Conservation (phyloP, 148 eudicot species). For the Talinum fruticosum region DNA sequence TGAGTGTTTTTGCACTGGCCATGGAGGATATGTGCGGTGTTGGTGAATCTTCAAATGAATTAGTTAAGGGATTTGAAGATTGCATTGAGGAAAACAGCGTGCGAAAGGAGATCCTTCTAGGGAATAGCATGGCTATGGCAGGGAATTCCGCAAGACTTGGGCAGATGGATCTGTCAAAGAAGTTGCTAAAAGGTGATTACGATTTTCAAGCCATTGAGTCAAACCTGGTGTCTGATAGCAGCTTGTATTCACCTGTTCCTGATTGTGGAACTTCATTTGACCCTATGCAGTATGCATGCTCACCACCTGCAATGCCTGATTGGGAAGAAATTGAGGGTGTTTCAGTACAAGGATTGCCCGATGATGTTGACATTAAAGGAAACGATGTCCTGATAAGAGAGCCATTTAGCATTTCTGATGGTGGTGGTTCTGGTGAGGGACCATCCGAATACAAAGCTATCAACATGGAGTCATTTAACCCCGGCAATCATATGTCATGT, state of each 20-base stretch:
- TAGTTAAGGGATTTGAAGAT: conserved; percentile 14
- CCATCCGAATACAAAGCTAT: conserved; percentile 23
- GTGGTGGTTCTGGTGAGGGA: conserved; percentile 23
- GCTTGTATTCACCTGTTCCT: conserved; percentile 38
- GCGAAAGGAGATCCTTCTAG: too few relatives aligned
- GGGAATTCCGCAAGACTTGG: conserved; percentile 10
- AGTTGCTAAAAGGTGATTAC: conserved; percentile 20
- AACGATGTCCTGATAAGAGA: conserved; percentile 29
- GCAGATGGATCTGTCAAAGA: conserved; percentile 16
- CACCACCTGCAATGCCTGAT: conserved; percentile 33
- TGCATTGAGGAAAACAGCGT: too few relatives aligned
- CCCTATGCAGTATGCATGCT: conserved; percentile 49
- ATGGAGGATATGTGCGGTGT: conserved; percentile 26
- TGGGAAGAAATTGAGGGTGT: conserved; percentile 55
- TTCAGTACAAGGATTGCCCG: conserved; percentile 37
- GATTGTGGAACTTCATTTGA: conserved; percentile 46
- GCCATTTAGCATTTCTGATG: conserved; percentile 34
- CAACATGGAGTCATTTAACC: too few relatives aligned
- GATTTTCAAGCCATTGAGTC: conserved; percentile 32
- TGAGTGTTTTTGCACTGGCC: conserved; percentile 35
- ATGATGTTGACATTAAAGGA: conserved; percentile 25
- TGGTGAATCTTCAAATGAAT: conserved; percentile 29
- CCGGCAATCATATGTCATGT: conserved; percentile 25
- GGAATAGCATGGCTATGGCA: too few relatives aligned
- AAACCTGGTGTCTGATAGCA: conserved; percentile 26